A percentile compares a stretch with the other conserved stretches of the same genome.
These are phyloP conservation scores for Lipomyces sp. DNA, from an alignment of 805 yeast species.

Conservation along the genomic window DNA sequence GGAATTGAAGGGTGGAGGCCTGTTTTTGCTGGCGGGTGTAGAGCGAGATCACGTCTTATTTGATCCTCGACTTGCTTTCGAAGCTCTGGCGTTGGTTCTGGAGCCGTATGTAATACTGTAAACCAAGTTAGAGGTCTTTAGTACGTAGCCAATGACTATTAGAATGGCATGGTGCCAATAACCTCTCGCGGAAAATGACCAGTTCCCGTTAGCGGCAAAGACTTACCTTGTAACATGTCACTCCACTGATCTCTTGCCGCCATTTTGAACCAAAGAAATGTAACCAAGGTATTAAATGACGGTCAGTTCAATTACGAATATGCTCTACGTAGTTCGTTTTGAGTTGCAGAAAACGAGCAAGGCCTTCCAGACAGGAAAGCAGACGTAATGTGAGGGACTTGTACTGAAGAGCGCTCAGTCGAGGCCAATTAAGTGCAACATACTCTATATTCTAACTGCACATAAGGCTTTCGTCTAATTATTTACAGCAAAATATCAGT, in stretches of 20 bases:
- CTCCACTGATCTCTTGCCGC: constrained; percentile 26
- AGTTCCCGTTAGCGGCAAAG: constrained; percentile 14
- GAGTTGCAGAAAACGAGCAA: too few relatives aligned
- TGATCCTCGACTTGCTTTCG: constrained; percentile 22
- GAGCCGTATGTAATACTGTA: constrained; percentile 32
- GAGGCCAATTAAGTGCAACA: too few relatives aligned
- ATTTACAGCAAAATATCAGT: neutral
- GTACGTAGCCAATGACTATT: neutral
- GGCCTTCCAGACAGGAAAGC: too few relatives aligned
- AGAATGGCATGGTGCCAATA: too few relatives aligned
- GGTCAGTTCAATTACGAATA: neutral
- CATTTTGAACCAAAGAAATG: constrained; percentile 3
- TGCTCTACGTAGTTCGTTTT: neutral
- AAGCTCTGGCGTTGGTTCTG: constrained; percentile 29
- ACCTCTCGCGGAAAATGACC: too few relatives aligned
- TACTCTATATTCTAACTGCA: too few relatives aligned
- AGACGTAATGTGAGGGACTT: neutral
- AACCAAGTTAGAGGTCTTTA: neutral
- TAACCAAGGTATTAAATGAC: neutral
- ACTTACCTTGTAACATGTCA: constrained; percentile 27
- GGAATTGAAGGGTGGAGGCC: constrained; percentile 26
- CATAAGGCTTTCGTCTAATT: neutral
- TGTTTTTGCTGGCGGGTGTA: constrained; percentile 21
- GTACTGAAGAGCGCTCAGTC: neutral
- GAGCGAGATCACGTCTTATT: constrained; percentile 26